Evolutionary conservation across 345 rosid species (phyloP).

Genomic region (Ceriops zippeliana): DNA sequence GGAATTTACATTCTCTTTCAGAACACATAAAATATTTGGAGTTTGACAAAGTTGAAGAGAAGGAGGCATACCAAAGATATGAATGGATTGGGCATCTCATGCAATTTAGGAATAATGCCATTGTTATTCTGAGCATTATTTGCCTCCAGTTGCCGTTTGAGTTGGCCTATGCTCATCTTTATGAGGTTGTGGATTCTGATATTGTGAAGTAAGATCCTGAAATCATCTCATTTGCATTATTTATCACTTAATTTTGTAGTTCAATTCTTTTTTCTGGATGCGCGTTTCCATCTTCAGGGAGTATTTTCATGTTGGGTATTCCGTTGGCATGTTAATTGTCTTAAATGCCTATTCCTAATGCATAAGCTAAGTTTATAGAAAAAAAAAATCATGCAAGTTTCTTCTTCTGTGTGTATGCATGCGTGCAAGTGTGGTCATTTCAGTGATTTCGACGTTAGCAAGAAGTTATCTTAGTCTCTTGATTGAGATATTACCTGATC

Average conservation of each 20-base stretch:
- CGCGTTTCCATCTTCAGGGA: no score
- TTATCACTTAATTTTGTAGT: neutral
- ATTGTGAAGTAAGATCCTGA: conserved; percentile 51
- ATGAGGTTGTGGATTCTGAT: conserved; percentile 57
- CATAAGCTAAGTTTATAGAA: no score
- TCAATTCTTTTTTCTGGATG: no score
- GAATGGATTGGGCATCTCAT: conserved; percentile 80
- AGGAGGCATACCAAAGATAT: conserved; percentile 72
- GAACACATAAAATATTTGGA: conserved; percentile 42
- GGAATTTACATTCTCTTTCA: conserved; percentile 49
- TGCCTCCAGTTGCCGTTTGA: conserved; percentile 98
- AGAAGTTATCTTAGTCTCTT: no score
- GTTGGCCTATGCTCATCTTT: conserved; percentile 90
- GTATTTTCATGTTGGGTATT: no score
- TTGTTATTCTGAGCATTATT: conserved; percentile 64
- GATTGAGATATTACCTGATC: no score
- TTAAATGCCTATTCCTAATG: no score
- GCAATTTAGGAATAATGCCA: conserved; percentile 72
- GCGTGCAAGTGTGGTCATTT: no score
- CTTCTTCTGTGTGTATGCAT: no score
- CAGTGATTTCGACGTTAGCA: no score
- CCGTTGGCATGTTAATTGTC: no score
- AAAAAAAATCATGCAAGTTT: no score
- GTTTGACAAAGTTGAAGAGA: conserved; percentile 51
- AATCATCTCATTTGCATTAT: neutral